Conservation (phyloP, 306 rosid species). For the Albizia julibrissin region DNA sequence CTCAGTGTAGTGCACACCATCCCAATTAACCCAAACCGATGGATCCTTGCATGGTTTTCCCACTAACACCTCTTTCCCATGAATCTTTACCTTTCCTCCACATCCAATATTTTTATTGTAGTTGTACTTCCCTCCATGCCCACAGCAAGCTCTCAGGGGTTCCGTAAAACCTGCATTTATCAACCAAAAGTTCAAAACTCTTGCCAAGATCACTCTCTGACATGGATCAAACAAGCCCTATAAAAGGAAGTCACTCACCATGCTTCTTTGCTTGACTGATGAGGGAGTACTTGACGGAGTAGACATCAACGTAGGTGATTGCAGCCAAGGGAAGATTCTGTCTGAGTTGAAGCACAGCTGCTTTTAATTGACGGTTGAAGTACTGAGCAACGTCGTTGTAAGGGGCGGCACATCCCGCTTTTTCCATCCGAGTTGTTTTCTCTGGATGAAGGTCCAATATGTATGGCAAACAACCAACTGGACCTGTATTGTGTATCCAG, state of each 20-base stretch:
- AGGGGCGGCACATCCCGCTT: conserved; percentile 59
- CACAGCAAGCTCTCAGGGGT: conserved; percentile 79
- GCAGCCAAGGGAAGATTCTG: conserved; percentile 65
- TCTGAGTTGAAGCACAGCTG: conserved; percentile 45
- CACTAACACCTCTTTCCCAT: conserved; percentile 54
- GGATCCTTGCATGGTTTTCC: conserved; percentile 72
- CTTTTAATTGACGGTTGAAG: conserved; percentile 45
- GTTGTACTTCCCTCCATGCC: conserved; percentile 84
- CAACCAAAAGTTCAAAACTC: not conserved
- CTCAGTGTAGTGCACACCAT: conserved; percentile 75
- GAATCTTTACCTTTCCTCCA: conserved; percentile 50
- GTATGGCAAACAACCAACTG: conserved; percentile 57
- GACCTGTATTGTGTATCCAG: conserved; percentile 58
- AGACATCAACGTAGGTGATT: conserved; percentile 78
- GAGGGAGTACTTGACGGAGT: conserved; percentile 68
- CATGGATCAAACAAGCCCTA: not conserved
- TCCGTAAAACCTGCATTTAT: conserved; percentile 61
- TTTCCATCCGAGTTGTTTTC: conserved; percentile 35
- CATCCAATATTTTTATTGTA: conserved; percentile 56
- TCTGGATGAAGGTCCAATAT: conserved; percentile 39
- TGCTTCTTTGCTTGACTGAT: conserved; percentile 54
- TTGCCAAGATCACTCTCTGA: not conserved
- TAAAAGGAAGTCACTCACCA: conserved; percentile 40
- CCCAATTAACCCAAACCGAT: conserved; percentile 64
- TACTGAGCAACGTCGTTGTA: conserved; percentile 64